phyloP scores from a whole-genome alignment of 371 early-diverging fungal genomes.

The Globomyces sp. region DNA sequence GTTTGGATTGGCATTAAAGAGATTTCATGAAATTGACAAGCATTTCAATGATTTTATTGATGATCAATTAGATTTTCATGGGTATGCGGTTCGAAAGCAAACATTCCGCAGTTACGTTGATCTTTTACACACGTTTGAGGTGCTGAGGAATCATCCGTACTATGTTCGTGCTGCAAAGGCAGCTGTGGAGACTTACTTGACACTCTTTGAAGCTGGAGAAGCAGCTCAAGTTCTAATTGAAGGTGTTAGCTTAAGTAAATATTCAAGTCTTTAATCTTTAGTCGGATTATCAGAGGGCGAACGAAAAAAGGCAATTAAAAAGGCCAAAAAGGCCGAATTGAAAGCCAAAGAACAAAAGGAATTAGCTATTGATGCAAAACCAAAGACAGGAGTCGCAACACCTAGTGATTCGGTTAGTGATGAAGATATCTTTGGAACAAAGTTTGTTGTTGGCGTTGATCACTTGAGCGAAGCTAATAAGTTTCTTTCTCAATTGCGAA shows the following conservation, averaged over 20 bases:
- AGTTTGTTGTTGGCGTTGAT: constrained; percentile 58
- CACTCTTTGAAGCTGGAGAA: constrained; percentile 56
- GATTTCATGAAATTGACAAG: constrained; percentile 77
- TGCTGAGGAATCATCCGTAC: constrained; percentile 64
- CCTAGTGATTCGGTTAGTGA: constrained; percentile 25
- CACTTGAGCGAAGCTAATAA: constrained; percentile 73
- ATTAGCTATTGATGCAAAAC: not conserved
- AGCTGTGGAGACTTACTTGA: constrained; percentile 72
- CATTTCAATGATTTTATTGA: constrained; percentile 80
- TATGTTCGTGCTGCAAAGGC: constrained; percentile 75
- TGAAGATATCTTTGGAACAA: constrained; percentile 72
- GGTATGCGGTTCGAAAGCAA: constrained; percentile 86
- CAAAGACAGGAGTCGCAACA: not conserved
- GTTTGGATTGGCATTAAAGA: constrained; percentile 81
- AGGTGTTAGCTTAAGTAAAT: constrained; percentile 15
- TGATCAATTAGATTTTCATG: constrained; percentile 97
- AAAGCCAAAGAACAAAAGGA: constrained; percentile 32
- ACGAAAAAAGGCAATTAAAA: constrained; percentile 47
- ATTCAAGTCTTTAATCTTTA: constrained; percentile 18
- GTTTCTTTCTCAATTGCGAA: constrained; percentile 71
- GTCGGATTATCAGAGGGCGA: constrained; percentile 30
- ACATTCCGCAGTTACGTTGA: constrained; percentile 84
- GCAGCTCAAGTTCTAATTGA: constrained; percentile 5
- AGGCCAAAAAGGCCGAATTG: constrained; percentile 45
- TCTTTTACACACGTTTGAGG: constrained; percentile 76